Evolutionary conservation across 2,329 filamentous ascomycete species (phyloP), one percentile per base, ranked within the genome.

Genomic region (Cadophora gregata): DNA sequence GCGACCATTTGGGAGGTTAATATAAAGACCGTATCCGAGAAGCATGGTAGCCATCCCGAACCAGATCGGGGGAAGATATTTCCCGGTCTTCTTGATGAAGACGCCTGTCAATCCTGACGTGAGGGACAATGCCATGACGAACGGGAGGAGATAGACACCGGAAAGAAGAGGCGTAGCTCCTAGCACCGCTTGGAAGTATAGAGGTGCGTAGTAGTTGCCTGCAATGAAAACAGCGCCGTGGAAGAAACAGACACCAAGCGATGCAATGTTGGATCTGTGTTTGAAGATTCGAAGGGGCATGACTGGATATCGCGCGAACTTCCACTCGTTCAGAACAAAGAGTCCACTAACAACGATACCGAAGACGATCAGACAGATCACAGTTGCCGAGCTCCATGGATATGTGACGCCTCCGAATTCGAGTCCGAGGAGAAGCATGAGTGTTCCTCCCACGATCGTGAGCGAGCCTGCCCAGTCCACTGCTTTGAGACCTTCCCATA

Each of bases 381-480:
- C 76, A 7, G 64, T 74, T 4, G 71, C 69, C 12, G 75, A 77
- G 25, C 58, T 47, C 76, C 76, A 93, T 0, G 93, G 90, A 70
- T 86, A 87, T 25, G 84, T 83, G 61, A 93, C 86, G 59, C 93
- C 93, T 63, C 93, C 94, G 69, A 95, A 93, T 75, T 96, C 90
- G 12, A 97, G 86, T 0, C 93, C 94, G 50, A 97, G 87, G 4
- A 97, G 86, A 70, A 97, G 83, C 92, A 97, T 95, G 24, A 96
- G 82, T 0, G 92, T 94, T 24, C 90, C 92, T 50, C 90, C 91
- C 19, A 86, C 81, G 19, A 90, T 84, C 1, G 85, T 80, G 12
- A 90, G 63, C 1, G 85, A 87, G 0, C 91, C 91, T 6, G 80
- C 68, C 85, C 85, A 88, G 73, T 88, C 85, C 25, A 88, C 81